These are phyloP conservation scores for Cryptosporidium parvum DNA, from an alignment of 169 alveolate species.

Conservation along the genomic window DNA sequence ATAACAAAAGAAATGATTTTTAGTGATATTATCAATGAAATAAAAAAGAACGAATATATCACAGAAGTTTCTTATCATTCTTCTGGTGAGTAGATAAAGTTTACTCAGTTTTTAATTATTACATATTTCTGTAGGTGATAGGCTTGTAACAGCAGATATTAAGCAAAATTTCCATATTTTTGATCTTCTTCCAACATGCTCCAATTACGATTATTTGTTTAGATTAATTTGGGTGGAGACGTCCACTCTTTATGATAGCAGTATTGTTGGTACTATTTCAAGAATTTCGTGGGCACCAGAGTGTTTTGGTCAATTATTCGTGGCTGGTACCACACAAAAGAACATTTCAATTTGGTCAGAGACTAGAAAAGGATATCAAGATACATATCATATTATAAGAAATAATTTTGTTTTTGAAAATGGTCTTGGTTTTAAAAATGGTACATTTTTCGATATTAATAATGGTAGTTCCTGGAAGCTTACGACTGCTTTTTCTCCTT, in stretches of 20 bases:
- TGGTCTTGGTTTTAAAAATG: not conserved
- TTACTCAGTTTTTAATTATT: not conserved
- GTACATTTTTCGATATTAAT: not conserved
- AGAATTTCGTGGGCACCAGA: constrained; percentile 72
- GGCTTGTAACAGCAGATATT: constrained; percentile 52
- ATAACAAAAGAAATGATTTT: not conserved
- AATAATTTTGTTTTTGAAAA: not conserved
- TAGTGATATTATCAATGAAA: not conserved
- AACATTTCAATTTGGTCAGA: constrained; percentile 56
- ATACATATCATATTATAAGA: constrained; percentile 48
- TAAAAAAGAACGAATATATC: constrained; percentile 13
- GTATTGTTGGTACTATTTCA: constrained; percentile 12
- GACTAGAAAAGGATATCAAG: constrained; percentile 61
- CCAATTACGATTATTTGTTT: not conserved
- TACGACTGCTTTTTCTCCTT: constrained; percentile 23
- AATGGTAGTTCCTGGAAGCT: constrained; percentile 32
- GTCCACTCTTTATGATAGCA: constrained; percentile 1
- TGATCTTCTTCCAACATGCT: constrained; percentile 2
- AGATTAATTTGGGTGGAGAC: constrained; percentile 42
- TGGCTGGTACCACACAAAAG: constrained; percentile 36
- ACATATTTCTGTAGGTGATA: constrained; percentile 29
- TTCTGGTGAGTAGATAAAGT: constrained; percentile 25
- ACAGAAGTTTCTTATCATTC: constrained; percentile 55
- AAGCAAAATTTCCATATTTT: constrained; percentile 41
- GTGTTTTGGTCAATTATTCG: constrained; percentile 67